Evolutionary conservation across 106 monocot species (phyloP), one percentile per base, ranked within the genome.

Genomic region (Dendrobium nobile): DNA sequence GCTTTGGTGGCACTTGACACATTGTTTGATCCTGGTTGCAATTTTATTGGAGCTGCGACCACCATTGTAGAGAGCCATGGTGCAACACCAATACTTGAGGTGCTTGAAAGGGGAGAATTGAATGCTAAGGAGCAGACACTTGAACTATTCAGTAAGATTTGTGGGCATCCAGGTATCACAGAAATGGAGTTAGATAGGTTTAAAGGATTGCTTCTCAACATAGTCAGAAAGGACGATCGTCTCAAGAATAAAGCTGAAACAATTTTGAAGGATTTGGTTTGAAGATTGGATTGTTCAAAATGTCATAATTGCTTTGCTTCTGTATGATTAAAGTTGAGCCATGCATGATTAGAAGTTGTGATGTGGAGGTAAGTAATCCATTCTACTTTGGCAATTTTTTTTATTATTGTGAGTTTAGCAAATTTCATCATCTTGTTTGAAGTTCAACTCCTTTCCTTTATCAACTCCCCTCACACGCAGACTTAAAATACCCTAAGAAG

Each of bases 11-110:
- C 77, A 19, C 47, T 82, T 0, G 77, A 77, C 37, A 82, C 76
- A 4, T 20, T 82, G 26, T 72, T 72, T 72, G 56, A 41, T 28
- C 17, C 54, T 24, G 73, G 41, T 56, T 33, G 73, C 18, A 20
- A 19, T 18, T 6, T 42, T 33, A 4, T 54, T 1, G n/a, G 19
- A 17, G 54, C 74, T 9, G 54, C 74, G 17, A 22, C 41, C 9
- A 56, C 73, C 54, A 81, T 81, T 40, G 54, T 74, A 15, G 81
- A 74, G 73, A 74, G 54, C 73, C n/a, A 40, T 9, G 81, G 81
- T 4, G 54, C 56, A 20, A 13, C 20, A 17, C 40, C 54, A 40
- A 81, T 81, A 27, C 81, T 81, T 4, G 73, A 73, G 31, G 81
- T 56, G 37, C 19, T 81, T 11, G 73, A 74, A 26, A 73, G 41